Evolutionary conservation across 768 basidiomycete species (phyloP), one percentile per base, ranked within the genome.

Genomic region (Porpolomopsis calyptriformis): DNA sequence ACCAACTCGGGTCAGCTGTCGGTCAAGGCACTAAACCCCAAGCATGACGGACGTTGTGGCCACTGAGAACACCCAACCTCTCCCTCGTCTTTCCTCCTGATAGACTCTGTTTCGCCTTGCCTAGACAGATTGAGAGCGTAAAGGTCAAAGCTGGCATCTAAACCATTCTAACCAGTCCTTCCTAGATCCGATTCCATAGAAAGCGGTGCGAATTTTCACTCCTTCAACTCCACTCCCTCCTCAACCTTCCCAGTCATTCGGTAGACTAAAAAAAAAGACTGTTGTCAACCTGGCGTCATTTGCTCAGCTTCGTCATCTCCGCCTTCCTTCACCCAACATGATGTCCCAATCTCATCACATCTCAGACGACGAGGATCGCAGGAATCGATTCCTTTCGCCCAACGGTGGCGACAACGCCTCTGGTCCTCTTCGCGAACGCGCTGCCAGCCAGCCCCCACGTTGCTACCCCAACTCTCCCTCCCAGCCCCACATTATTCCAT

Each of bases 401-500:
- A 71, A 74, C 40, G 67, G 68, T 39, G 60, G 63, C 34, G 67
- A 70, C 43, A 71, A 72, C 35, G 66, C 68, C 29, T 55, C 67
- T 44, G 62, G 65, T 48, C 67, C 72, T 48, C 64, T 70, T 42
- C 72, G 77, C 47, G 79, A 82, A 63, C 68, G 82, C 48, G 82
- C 82, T 35, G 73, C 81, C 1, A 80, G 78, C 58, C 82, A 85
- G 56, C 82, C 82, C 6, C 80, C 82, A 2, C 73, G 72, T 31
- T 7, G 29, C 46, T 73, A 70, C 49, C 55, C 77, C 42, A 64
- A 70, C 18, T 77, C 78, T 8, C 77, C 77, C 6, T 68, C 77
- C 6, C 64, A 70, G n/a, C 72, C 68, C 34, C 67, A 71, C 49
- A 65, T 70, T 53, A 64, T 76, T 43, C 76, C 76, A 16, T 68